phyloP scores from a whole-genome alignment of 1,284 basidiomycete species.

The Leccinum fallax region DNA sequence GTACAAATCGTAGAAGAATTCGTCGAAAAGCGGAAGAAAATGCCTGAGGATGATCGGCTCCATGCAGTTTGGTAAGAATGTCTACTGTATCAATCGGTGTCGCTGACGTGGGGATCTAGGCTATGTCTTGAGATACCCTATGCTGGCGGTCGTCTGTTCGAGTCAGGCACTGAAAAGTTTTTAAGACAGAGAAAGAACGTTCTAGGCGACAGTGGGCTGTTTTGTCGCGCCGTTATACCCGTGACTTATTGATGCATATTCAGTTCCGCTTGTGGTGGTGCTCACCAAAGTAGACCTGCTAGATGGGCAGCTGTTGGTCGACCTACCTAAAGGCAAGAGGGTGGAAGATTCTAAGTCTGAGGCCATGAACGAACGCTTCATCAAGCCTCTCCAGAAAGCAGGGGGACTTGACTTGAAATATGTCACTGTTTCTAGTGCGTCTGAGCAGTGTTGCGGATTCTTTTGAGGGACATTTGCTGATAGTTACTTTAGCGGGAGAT shows the following conservation, averaged over 20 bases:
- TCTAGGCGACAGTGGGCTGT: constrained; percentile 13
- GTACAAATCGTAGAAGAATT: constrained; percentile 7
- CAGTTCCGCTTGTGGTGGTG: constrained; percentile 20
- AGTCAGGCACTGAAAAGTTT: constrained; percentile 17
- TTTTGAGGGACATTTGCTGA: neutral
- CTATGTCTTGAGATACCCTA: constrained; percentile 19
- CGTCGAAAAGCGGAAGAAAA: constrained; percentile 1
- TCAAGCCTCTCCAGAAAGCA: neutral
- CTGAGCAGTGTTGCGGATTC: neutral
- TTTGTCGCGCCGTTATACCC: neutral
- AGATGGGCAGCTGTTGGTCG: constrained; percentile 3
- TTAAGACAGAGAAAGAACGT: constrained; percentile 5
- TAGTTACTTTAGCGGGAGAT: constrained; percentile 1
- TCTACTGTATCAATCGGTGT: neutral
- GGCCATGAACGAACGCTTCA: constrained; percentile 5
- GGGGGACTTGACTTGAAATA: constrained; percentile 1
- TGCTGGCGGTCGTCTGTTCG: constrained; percentile 16
- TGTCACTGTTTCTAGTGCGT: constrained; percentile 17
- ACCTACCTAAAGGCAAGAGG: neutral
- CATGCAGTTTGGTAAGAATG: constrained; percentile 19
- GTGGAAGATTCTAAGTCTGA: neutral
- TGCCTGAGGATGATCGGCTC: constrained; percentile 8
- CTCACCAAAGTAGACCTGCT: constrained; percentile 20
- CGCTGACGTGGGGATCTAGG: constrained; percentile 4
- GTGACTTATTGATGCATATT: neutral